Evolutionary conservation across 208 protist species (phyloP).

Genomic region (Vickermania ingenoplastis): DNA sequence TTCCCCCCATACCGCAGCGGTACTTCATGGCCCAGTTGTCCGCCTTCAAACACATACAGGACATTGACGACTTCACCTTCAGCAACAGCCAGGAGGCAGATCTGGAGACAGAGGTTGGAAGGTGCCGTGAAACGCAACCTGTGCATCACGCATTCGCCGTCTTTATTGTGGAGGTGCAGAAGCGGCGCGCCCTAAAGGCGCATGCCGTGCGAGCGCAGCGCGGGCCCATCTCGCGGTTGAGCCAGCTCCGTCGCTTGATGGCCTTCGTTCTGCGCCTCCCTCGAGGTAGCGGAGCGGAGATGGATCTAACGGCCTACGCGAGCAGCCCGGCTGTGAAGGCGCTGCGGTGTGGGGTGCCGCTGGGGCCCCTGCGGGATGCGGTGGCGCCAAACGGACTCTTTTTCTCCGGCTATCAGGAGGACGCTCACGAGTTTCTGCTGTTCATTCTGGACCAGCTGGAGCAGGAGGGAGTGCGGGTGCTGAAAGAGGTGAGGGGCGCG

Average conservation of each 20-base stretch:
- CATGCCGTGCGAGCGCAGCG: background rate
- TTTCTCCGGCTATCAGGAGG: constrained; percentile 69
- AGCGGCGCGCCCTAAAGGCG: background rate
- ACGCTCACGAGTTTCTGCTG: constrained; percentile 78
- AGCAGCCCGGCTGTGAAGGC: background rate
- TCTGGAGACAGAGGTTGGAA: background rate
- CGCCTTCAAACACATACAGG: background rate
- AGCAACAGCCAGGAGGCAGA: background rate
- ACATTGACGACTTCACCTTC: background rate
- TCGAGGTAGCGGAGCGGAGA: background rate
- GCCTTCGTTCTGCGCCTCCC: background rate
- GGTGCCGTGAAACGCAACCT: background rate
- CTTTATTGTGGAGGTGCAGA: constrained; percentile 1
- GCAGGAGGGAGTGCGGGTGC: constrained; percentile 23
- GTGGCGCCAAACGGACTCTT: constrained; percentile 21
- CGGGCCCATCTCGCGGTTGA: background rate
- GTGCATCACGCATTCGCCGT: background rate
- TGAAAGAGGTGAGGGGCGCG: background rate
- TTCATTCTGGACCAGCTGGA: constrained; percentile 49
- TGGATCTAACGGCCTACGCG: constrained; percentile 13
- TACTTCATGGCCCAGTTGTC: too few relatives aligned
- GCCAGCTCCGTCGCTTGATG: background rate
- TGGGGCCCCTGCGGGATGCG: constrained; percentile 24
- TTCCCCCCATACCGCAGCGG: constrained; percentile 12
- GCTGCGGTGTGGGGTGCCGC: constrained; percentile 10